phyloP scores from a whole-genome alignment of 495 filamentous ascomycete species.

The Hapsidospora chrysogenum region DNA sequence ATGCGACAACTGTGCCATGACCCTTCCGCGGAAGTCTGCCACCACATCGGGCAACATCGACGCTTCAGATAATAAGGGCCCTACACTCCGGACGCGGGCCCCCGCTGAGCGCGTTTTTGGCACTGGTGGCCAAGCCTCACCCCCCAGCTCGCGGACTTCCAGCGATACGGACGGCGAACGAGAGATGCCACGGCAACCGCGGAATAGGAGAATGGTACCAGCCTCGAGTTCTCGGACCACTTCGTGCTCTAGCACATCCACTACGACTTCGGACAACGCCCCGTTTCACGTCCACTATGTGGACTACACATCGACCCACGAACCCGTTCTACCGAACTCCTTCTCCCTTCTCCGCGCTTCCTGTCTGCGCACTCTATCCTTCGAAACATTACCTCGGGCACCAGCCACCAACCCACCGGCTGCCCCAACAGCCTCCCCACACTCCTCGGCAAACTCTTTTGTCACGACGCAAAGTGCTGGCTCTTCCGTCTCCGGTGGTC shows the following conservation, averaged over 20 bases:
- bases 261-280: slow-evolving; percentile 24
- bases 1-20: slow-evolving; percentile 46
- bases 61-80: slow-evolving; percentile 18
- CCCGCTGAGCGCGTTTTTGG: slow-evolving; percentile 31
- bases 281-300: slow-evolving; percentile 60
- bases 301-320: slow-evolving; percentile 74
- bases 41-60: slow-evolving; percentile 13
- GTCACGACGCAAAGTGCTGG: slow-evolving; percentile 35
- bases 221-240: slow-evolving; percentile 15
- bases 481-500: slow-evolving; percentile 38
- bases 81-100: slow-evolving; percentile 28
- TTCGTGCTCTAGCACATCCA: slow-evolving; percentile 9
- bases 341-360: slow-evolving; percentile 75
- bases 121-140: slow-evolving; percentile 16
- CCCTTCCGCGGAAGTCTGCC: slow-evolving; percentile 29
- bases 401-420: slow-evolving; percentile 13
- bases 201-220: slow-evolving; percentile 12
- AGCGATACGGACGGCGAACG: slow-evolving; percentile 14
- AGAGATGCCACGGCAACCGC: slow-evolving; percentile 6
- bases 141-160: slow-evolving; percentile 24
- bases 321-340: slow-evolving; percentile 55
- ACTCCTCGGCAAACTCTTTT: slow-evolving; percentile 17
- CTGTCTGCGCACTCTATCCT: slow-evolving; percentile 71
- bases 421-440: slow-evolving; percentile 13
- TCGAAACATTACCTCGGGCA: slow-evolving; percentile 64